Percentiles rank a stretch among this genome's conserved stretches.
Conservation (phyloP, 2,329 filamentous ascomycete species). For the Aspergillus tanneri region DNA sequence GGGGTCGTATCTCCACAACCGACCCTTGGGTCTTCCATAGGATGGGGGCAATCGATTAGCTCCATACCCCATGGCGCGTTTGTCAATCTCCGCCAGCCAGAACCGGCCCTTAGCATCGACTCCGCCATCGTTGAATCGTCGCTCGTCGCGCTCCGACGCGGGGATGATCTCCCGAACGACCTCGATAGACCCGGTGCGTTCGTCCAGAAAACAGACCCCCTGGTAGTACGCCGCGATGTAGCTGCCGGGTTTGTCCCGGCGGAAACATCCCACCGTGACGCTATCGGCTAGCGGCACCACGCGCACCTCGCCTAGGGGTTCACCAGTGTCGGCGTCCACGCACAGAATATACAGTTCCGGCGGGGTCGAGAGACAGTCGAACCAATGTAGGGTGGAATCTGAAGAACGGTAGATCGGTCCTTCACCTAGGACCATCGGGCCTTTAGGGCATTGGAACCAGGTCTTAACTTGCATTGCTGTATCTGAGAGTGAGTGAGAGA, state of each 20-base stretch:
- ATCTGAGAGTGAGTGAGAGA: too few species aligned
- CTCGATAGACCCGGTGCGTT: slow-evolving; percentile 36
- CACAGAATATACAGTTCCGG: slow-evolving; percentile 36
- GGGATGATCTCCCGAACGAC: slow-evolving; percentile 40
- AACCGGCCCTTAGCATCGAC: slow-evolving; percentile 36
- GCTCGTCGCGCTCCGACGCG: slow-evolving; percentile 25
- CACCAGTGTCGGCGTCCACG: slow-evolving; percentile 32
- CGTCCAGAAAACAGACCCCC: slow-evolving; percentile 40
- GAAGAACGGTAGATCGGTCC: slow-evolving; percentile 32
- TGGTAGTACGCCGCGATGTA: slow-evolving; percentile 44
- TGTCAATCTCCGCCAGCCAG: slow-evolving; percentile 41
- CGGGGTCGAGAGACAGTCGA: slow-evolving; percentile 32
- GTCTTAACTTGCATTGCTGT: too few species aligned
- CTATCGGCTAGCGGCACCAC: slow-evolving; percentile 35
- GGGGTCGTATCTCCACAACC: slow-evolving; percentile 25
- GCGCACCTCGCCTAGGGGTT: slow-evolving; percentile 26
- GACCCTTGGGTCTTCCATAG: slow-evolving; percentile 16
- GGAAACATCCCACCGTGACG: slow-evolving; percentile 38
- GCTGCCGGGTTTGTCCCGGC: slow-evolving; percentile 33
- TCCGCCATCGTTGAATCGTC: slow-evolving; percentile 40
- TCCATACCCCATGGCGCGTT: slow-evolving; percentile 34
- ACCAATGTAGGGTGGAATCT: slow-evolving; percentile 35
- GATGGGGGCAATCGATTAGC: slow-evolving; percentile 25
- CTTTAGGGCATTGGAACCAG: slow-evolving; percentile 15
- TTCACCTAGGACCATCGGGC: slow-evolving; percentile 32